Base-by-base conservation (phyloP, 805 yeast genomes). In the Cyberlindnera japonica region DNA sequence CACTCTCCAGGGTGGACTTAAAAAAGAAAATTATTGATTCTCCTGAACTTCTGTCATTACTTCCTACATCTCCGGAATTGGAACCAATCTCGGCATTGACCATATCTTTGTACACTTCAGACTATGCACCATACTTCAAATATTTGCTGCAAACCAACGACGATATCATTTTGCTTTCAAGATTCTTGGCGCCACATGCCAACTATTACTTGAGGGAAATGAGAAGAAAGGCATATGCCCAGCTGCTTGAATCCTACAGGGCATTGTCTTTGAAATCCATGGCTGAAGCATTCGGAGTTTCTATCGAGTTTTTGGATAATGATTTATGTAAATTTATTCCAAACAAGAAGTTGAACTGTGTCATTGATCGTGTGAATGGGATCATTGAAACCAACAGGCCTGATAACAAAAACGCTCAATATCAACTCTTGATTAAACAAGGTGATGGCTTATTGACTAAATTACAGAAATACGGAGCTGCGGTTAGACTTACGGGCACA, bases 311-410 rank as follows among this genome's bases (percentile, higher is more conserved):
- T 58, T 69, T 93, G 56, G 99, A 93, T 63, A 68, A 67, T 39
- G 99, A 93, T 62, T 70, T 93, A 52, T 79, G 95, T 55, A 84
- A 81, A 59, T 88, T 91, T 60, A 88, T 93, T 54, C 96, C 97
- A 27, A 90, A 82, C 64, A 89, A 90, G 61, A 88, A 88, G 65
- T 74, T 93, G 60, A 91, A 90, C 67, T 93, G 99, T 67, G 90
- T 93, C 37, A 88, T 93, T 58, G 99, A 93, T 62, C 79, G 87
- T 58, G 98, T 93, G 37, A 87, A 89, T 62, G 98, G 95, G 12
- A 87, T 93, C 46, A 86, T 93, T 49, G 95, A 87, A 62, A 93
- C 99, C 14, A 93, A 89, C 64, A 76, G 98, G 52, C 96, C 97
- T 2, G 99, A 93, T 62, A 89, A 84, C 67, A 93, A 93, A 67